Evolutionary conservation across 176 grass and related monocot species (phyloP), one percentile per base, ranked within the genome.

Genomic region (Rhynchospora tenuis): DNA sequence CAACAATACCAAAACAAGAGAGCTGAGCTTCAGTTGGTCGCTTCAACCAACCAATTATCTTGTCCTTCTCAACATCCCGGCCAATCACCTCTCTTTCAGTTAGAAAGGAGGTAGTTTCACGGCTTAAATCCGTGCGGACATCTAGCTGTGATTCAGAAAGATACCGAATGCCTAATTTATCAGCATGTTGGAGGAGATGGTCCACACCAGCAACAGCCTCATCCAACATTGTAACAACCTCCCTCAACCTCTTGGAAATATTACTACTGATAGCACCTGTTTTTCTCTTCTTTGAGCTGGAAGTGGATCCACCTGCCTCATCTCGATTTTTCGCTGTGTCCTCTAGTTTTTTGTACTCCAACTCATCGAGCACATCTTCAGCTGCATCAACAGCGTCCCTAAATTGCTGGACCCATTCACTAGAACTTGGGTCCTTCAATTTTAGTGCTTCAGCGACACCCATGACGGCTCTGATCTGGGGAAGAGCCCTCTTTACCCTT

Each of bases 1-100:
- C 90, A 45, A 91, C 29, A 14, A 91, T 0, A 0, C 83, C 24
- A 50, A 91, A 11, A 57, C 84, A 8, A 13, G 85, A 83, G 7
- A 84, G 2, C 4, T 17, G 56, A 15, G 15, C 56, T 4, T 58
- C 15, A 6, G 16, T 19, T 58, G 56, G 56, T 17, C 6, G 14
- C 19, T 58, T 19, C 56, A 58, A 6, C 56, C 16, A 58, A 17
- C 19, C 15, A 19, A 58, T 58, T 58, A 58, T 19, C 56, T 19
- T 58, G 3, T 17, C 56, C 56, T 19, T 58, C 56, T 58, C 50
- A 52, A 52, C 50, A 14, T 52, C 2, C 2, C 50, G 50, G 11
- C 50, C 50, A 52, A 52, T 12, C 50, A 52, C 50, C 50, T 52
- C 11, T 52, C 9, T 52, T 52, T 52, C 50, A 52, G 50, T 3